Evolutionary conservation across 345 rosid genomes (phyloP), one percentile per base, ranked within the genome.

Genomic region (Euphorbia tirucalli): DNA sequence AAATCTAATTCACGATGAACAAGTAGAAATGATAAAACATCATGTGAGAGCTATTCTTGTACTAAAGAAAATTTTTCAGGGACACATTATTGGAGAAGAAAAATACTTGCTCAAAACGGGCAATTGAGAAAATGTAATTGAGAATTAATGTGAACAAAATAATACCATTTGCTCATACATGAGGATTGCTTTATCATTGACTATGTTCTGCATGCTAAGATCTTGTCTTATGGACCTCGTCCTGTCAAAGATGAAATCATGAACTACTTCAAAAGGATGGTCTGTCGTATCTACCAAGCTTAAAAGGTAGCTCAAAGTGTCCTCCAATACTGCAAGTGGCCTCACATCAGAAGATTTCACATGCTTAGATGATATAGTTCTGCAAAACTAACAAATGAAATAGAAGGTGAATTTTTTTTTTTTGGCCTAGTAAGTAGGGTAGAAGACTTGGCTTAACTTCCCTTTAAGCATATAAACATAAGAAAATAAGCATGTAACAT

Each of bases 221-320:
- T 94, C 98, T 81, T 94, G 97, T 79, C 98, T 86, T 59, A 94
- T 82, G 61, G 98, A 94, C 84, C 98, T 84, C 48, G 90, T 91
- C 86, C 98, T 86, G 77, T 94, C 98, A 82, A 87, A 94, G 67
- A 94, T 68, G 76, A 94, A 94, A 87, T 89, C 98, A 82, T 92
- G 98, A 85, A 90, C 80, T 61, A 82, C 91, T 85, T 90, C 96
- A 78, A 91, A 92, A 61, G 90, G 84, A 68, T 83, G 86, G 21
- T 84, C 88, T 1, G 70, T 62, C 46, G 85, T 83, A 67, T 92
- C 89, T 77, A 87, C 72, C 78, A 94, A 79, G 66, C 60, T 80
- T 70, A 94, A 61, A 76, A 94, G 92, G 75, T 90, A 89, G 68
- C 56, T 85, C 65, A 94, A 70, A 62, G 98, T 90, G 74, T 87